A percentile compares a stretch with the other conserved stretches of the same genome.
These are phyloP conservation scores for Cercospora janseana DNA, from an alignment of 2,329 filamentous ascomycete species.

Conservation along the genomic window DNA sequence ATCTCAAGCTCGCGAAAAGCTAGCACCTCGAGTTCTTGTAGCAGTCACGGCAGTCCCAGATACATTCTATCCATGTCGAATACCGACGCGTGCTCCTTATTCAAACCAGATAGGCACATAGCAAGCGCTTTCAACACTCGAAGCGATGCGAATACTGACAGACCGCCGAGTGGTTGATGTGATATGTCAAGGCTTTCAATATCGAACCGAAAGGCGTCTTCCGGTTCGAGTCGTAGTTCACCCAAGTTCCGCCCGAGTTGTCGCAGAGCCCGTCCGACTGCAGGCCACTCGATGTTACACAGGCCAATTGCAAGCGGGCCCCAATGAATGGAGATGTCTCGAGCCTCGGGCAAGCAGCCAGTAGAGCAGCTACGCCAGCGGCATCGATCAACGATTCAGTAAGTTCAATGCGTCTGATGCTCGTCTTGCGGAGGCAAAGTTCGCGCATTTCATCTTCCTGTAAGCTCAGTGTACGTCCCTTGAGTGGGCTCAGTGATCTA, in stretches of 20 bases:
- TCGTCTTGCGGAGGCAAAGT: background rate
- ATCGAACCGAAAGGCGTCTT: slow-evolving; percentile 3
- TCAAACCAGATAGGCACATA: slow-evolving; percentile 4
- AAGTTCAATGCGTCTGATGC: background rate
- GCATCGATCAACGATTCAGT: slow-evolving; percentile 11
- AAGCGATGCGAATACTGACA: slow-evolving; percentile 6
- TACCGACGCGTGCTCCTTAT: background rate
- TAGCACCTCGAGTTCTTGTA: background rate
- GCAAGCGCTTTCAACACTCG: slow-evolving; percentile 3
- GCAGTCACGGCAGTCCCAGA: background rate
- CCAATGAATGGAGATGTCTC: slow-evolving; percentile 8
- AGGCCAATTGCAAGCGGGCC: slow-evolving; percentile 9
- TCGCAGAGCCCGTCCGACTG: slow-evolving; percentile 12
- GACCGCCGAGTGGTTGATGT: slow-evolving; percentile 5
- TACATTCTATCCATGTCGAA: background rate
- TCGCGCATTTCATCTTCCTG: slow-evolving; percentile 1
- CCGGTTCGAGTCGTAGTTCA: slow-evolving; percentile 6
- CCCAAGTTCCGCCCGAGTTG: background rate
- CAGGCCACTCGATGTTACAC: slow-evolving; percentile 6
- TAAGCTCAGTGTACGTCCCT: slow-evolving; percentile 1
- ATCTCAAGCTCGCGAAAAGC: background rate
- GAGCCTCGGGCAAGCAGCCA: slow-evolving; percentile 1
- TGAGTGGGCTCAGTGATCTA: background rate
- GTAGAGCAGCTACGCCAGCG: background rate
- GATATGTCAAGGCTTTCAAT: background rate